Base-by-base conservation (phyloP, 1,284 basidiomycete genomes). In the Stereum hirsutum region DNA sequence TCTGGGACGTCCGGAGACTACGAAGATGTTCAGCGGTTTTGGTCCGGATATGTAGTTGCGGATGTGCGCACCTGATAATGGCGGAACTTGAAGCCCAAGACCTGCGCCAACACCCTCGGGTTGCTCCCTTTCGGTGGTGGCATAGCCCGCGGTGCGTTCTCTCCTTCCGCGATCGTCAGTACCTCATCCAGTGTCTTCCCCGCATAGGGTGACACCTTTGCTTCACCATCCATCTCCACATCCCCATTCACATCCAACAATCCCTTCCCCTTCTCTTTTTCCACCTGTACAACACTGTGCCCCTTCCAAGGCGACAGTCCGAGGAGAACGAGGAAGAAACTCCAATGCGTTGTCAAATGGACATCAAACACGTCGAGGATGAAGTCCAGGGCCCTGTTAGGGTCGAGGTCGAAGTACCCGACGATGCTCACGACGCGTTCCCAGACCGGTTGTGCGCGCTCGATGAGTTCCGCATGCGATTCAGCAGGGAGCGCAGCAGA, bases 331-430 rank as follows among this genome's bases (percentile, higher is more conserved):
- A 97, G 64, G 66, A 97, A 98, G 69, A 98, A 98, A n/a, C 75
- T 74, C 63, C 89, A 87, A 57, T 99, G 92, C 0, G 82, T 78
- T 4, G 80, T 65, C 30, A 97, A 63, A 57, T 96, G 84, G 44
- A 80, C 76, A 8, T 84, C 84, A 50, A 97, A 83, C 12, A 96
- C 78, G 58, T 99, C 95, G 31, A 99, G 74, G 45, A 98, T 87
- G 50, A 99, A 71, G 59, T 99, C 96, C 47, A 99, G 71, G 0
- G 90, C 92, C 47, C 95, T 78, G 54, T 93, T 91, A 7, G 96
- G 94, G 57, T 97, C 92, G 38, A 99, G 74, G 61, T 96, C 91
- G 58, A 98, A 99, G 63, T 90, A 94, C 21, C 95, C 94, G 55
- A 96, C 89, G 41, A 96, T 75, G 43, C 84, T 84, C 54, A 93